Evolutionary conservation across 345 rosid genomes (phyloP).

Genomic region (Mercurialis annua): DNA sequence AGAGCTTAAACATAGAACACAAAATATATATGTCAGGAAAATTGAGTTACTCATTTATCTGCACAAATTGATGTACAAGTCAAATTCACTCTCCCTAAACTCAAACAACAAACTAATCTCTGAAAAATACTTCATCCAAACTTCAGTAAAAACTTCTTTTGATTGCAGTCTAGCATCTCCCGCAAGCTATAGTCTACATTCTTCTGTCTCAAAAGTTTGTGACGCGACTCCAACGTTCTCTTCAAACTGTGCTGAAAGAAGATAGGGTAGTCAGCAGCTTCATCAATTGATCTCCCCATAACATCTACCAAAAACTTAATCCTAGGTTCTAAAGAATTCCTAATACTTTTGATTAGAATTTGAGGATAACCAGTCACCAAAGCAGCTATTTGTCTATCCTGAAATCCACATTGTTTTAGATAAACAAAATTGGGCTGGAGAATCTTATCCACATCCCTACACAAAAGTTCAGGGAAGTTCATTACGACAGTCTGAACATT

Average conservation of each 20-base stretch:
- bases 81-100: constrained; percentile 16
- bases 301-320: constrained; percentile 64
- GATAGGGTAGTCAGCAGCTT: constrained; percentile 56
- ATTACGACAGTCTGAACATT: constrained; percentile 48
- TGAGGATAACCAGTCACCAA: constrained; percentile 68
- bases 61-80: constrained; percentile 15
- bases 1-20: neutral
- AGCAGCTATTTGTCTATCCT: constrained; percentile 46
- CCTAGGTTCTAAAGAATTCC: constrained; percentile 65
- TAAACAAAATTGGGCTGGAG: constrained; percentile 51
- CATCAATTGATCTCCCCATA: constrained; percentile 63
- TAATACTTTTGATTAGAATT: constrained; percentile 57
- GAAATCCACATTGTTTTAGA: constrained; percentile 50
- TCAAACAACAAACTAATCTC: constrained; percentile 21
- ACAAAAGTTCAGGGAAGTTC: constrained; percentile 63
- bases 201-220: constrained; percentile 50
- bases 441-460: constrained; percentile 61
- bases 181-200: constrained; percentile 58
- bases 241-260: constrained; percentile 69
- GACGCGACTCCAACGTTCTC: constrained; percentile 59
- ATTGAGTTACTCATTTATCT: constrained; percentile 18
- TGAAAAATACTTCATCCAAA: constrained; percentile 41
- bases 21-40: constrained; percentile 8
- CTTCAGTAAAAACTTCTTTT: constrained; percentile 51
- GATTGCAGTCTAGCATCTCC: constrained; percentile 70